Evolutionary conservation across 208 protist genomes (phyloP), one percentile per base, ranked within the genome.

Genomic region (Wallacemonas sp.): DNA sequence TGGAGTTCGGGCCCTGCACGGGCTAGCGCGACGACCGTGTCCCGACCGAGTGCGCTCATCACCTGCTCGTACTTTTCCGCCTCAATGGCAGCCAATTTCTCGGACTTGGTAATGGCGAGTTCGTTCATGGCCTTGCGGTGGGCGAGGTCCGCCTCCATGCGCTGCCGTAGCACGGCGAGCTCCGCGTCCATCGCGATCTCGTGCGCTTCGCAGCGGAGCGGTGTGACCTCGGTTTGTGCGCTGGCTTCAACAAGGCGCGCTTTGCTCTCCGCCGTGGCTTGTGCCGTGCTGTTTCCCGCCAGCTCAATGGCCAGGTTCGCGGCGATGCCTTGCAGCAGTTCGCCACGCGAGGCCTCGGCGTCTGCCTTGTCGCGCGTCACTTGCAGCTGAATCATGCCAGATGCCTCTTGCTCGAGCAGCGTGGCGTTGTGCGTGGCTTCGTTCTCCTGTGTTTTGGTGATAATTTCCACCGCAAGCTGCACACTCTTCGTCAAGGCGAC

Each of bases 401-500:
- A 58, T 30, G 85, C 86, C 55, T 93, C 73, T 53, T 97, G 87
- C 75, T 95, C 91, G 3, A 84, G 58, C 19, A 82, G 49, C 54
- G 81, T 79, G 9, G 91, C 89, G 54, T 94, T 74, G 63, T 96
- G 89, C 11, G 80, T 79, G 6, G 90, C 90, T 54, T 88, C 78
- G 63, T 88, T 95, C 47, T 96, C 90, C 80, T 96, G 93, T 17
- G 82, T 79, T 49, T 86, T 86, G 17, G 93, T 96, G 51, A 94
- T 95, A 49, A 97, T 97, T 60, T 97, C 86, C 61, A 97, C 93
- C 45, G 93, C 93, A 11, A 96, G 83, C 77, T 97, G 93, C 49
- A 96, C 90, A 56, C 87, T 95, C 70, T 95, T 90, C 47, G 71
- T 84, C 19, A 97, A 82, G 8, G 89, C 85, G 8, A 86, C 66